These are phyloP conservation scores for Penicillium ucsense DNA, from an alignment of 495 filamentous ascomycete genomes.

Conservation along the genomic window DNA sequence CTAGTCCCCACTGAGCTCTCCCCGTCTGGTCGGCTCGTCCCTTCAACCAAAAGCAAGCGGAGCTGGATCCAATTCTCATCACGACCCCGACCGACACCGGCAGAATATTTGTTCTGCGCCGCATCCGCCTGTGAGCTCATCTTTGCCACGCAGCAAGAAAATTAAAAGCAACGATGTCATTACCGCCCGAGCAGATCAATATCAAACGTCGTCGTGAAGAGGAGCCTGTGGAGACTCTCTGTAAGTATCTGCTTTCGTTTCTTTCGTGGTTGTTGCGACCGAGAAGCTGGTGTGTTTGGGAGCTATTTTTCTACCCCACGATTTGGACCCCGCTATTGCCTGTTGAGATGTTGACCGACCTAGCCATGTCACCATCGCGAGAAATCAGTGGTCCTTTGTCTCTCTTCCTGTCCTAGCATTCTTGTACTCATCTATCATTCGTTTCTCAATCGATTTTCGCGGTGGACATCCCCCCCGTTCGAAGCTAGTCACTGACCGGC, in stretches of 20 bases:
- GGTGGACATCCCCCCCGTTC: background rate
- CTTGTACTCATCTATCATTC: background rate
- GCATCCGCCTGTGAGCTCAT: background rate
- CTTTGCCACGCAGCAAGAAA: slow-evolving; percentile 11
- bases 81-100: too few relatives aligned
- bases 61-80: too few relatives aligned
- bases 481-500: slow-evolving; percentile 1
- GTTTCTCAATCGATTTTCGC: background rate
- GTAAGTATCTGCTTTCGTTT: slow-evolving; percentile 22
- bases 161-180: slow-evolving; percentile 21
- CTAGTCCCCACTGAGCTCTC: too few relatives aligned
- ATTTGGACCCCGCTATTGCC: slow-evolving; percentile 9
- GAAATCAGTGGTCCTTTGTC: too few relatives aligned
- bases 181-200: slow-evolving; percentile 44
- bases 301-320: slow-evolving; percentile 7
- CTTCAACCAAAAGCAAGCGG: too few relatives aligned
- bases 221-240: slow-evolving; percentile 46
- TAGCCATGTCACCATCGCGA: too few relatives aligned
- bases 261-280: too few relatives aligned
- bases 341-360: too few relatives aligned
- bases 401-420: background rate
- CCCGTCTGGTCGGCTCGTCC: too few relatives aligned
- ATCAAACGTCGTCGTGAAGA: slow-evolving; percentile 49
- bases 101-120: too few relatives aligned
- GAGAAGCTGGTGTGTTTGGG: too few relatives aligned